Evolutionary conservation across 1,284 basidiomycete genomes (phyloP).

Genomic region (Spongispora temasekensis): DNA sequence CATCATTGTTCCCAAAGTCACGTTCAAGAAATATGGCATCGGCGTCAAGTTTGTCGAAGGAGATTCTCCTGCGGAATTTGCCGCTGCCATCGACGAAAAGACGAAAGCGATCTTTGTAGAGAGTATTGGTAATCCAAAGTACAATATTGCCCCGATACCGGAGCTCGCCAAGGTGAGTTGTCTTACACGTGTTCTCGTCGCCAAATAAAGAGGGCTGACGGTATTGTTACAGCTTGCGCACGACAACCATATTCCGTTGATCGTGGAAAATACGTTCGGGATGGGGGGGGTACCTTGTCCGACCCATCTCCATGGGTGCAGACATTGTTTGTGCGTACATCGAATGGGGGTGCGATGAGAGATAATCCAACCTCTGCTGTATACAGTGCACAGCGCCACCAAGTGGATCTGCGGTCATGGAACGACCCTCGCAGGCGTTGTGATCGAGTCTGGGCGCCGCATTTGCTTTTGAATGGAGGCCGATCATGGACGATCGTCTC

Average conservation of each 20-base stretch:
- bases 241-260: conserved; percentile 69
- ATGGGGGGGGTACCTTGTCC: conserved; percentile 56
- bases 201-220: neutral
- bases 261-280: conserved; percentile 91
- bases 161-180: conserved; percentile 76
- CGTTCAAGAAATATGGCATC: conserved; percentile 76
- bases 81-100: conserved; percentile 70
- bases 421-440: conserved; percentile 82
- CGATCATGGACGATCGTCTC: too few species aligned
- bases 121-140: conserved; percentile 84
- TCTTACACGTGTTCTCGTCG: neutral
- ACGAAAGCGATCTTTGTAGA: conserved; percentile 82
- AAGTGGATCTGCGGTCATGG: conserved; percentile 93
- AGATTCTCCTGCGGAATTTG: conserved; percentile 63
- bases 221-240: conserved; percentile 55
- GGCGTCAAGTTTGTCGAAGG: conserved; percentile 72
- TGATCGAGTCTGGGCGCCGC: conserved; percentile 80
- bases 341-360: neutral
- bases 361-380: neutral
- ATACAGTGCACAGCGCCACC: conserved; percentile 75
- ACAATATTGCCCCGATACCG: conserved; percentile 63
- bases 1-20: conserved; percentile 44
- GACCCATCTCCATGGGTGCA: conserved; percentile 78
- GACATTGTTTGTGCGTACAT: conserved; percentile 64
- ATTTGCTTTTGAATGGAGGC: too few species aligned